A percentile compares a stretch with the other conserved stretches of the same genome.
These are phyloP conservation scores for Endoconidiophora laricicola DNA, from an alignment of 2,329 filamentous ascomycete species.

Conservation along the genomic window DNA sequence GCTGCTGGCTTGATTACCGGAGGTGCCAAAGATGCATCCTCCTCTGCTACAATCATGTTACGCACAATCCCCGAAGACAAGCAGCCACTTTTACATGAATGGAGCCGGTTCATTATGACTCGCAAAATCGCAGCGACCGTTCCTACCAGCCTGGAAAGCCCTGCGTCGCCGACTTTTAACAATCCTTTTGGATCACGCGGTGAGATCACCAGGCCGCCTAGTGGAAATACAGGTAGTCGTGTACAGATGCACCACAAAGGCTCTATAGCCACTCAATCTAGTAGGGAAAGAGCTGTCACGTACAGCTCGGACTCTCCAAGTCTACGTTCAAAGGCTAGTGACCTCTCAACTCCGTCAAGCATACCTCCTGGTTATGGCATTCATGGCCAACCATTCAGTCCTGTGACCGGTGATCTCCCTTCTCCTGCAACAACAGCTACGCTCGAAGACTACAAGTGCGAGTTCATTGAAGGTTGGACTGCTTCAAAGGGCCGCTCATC, in stretches of 20 bases:
- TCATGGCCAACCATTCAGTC: conserved; percentile 16
- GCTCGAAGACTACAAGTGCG: conserved; percentile 35
- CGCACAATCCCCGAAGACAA: conserved; percentile 34
- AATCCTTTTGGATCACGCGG: conserved; percentile 34
- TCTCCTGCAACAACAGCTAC: conserved; percentile 34
- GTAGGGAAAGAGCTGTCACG: conserved; percentile 28
- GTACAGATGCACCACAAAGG: conserved; percentile 28
- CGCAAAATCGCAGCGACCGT: conserved; percentile 19
- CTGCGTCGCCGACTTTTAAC: conserved; percentile 35
- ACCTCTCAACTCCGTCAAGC: conserved; percentile 42
- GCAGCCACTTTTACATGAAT: conserved; percentile 38
- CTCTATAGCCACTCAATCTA: conserved; percentile 31
- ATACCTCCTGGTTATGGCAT: conserved; percentile 16
- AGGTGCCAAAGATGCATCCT: conserved; percentile 26
- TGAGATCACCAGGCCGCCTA: conserved; percentile 27
- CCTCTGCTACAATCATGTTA: conserved; percentile 28
- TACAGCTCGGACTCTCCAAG: conserved; percentile 43
- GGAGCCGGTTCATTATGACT: conserved; percentile 36
- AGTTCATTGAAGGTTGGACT: conserved; percentile 45
- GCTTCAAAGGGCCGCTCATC: conserved; percentile 42
- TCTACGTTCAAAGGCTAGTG: conserved; percentile 43
- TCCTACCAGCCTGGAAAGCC: conserved; percentile 23
- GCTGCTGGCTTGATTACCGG: conserved; percentile 37
- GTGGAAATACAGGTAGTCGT: conserved; percentile 23
- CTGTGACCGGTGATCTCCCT: conserved; percentile 37